Conservation (phyloP, 2,329 filamentous ascomycete genomes). For the Colletotrichum phormii region DNA sequence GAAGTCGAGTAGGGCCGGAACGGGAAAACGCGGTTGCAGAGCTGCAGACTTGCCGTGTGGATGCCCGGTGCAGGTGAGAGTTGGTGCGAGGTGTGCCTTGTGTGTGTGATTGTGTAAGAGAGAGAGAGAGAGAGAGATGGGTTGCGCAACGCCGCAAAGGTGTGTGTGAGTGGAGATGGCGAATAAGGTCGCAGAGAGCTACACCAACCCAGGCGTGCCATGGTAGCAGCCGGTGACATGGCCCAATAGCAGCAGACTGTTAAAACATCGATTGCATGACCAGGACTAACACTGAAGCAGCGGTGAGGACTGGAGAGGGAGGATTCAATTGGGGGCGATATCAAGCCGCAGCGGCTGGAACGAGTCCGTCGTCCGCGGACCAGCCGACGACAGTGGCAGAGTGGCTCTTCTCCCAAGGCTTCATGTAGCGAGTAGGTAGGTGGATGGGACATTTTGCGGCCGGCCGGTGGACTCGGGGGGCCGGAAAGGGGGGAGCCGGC, state of each 20-base stretch:
- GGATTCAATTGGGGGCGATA: not conserved
- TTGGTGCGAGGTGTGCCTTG: not conserved
- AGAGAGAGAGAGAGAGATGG: not conserved
- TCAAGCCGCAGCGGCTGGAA: not conserved
- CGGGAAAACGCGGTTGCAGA: slow-evolving; percentile 23
- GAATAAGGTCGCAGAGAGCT: slow-evolving; percentile 15
- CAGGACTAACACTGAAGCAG: slow-evolving; percentile 8
- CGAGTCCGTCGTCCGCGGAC: no score
- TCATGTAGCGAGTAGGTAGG: no score
- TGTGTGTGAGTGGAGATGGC: slow-evolving; percentile 23
- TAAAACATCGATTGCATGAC: not conserved
- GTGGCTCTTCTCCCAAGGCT: no score
- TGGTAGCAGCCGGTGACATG: slow-evolving; percentile 2
- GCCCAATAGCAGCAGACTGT: slow-evolving; percentile 6
- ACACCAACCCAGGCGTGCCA: not conserved
- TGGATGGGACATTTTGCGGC: not conserved
- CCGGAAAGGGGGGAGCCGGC: slow-evolving; percentile 14
- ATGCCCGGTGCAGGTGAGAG: slow-evolving; percentile 5
- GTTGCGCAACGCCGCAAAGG: not conserved
- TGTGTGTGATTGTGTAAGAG: not conserved
- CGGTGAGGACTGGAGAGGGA: not conserved
- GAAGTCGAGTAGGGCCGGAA: slow-evolving; percentile 26
- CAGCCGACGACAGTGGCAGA: no score
- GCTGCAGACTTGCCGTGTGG: not conserved
- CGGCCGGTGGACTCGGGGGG: not conserved